Evolutionary conservation across 352 stramenopile genomes (phyloP).

Genomic region (Aphanomyces euteiches): DNA sequence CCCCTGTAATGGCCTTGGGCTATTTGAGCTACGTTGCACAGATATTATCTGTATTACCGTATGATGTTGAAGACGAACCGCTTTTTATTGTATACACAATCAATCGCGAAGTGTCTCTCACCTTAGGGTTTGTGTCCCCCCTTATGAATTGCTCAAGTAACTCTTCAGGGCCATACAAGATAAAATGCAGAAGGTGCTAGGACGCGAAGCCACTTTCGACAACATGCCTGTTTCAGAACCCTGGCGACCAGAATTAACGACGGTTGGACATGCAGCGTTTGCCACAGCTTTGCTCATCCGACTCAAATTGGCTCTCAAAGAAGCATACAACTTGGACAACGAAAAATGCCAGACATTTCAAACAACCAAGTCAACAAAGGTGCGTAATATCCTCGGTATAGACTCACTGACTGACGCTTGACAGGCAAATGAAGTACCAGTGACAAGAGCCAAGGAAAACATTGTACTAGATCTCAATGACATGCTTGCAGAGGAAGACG

Average conservation of each 20-base stretch:
- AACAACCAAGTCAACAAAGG: conserved; percentile 47
- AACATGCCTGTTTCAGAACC: conserved; percentile 6
- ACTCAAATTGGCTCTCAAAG: conserved; percentile 73
- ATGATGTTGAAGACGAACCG: conserved; percentile 76
- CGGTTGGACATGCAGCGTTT: conserved; percentile 42
- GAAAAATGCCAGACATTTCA: conserved; percentile 81
- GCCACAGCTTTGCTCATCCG: conserved; percentile 62
- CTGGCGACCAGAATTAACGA: background rate
- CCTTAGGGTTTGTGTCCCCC: conserved; percentile 53
- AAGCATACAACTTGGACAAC: conserved; percentile 61
- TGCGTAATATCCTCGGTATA: conserved; percentile 31
- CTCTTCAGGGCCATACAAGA: conserved; percentile 52
- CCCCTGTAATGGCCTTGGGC: conserved; percentile 39
- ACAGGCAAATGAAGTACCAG: conserved; percentile 20
- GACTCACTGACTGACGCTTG: conserved; percentile 22
- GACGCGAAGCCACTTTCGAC: conserved; percentile 6
- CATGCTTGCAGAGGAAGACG: conserved; percentile 34
- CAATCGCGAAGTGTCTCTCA: conserved; percentile 76
- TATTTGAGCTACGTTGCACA: conserved; percentile 76
- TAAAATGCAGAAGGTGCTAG: conserved; percentile 51
- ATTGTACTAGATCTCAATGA: conserved; percentile 37
- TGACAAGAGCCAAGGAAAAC: conserved; percentile 17
- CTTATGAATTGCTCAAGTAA: conserved; percentile 1
- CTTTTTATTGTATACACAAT: conserved; percentile 86
- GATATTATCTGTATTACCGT: conserved; percentile 65